Evolutionary conservation across 495 filamentous ascomycete species (phyloP), one percentile per base, ranked within the genome.

Genomic region (Saxophila tyrrhenica): DNA sequence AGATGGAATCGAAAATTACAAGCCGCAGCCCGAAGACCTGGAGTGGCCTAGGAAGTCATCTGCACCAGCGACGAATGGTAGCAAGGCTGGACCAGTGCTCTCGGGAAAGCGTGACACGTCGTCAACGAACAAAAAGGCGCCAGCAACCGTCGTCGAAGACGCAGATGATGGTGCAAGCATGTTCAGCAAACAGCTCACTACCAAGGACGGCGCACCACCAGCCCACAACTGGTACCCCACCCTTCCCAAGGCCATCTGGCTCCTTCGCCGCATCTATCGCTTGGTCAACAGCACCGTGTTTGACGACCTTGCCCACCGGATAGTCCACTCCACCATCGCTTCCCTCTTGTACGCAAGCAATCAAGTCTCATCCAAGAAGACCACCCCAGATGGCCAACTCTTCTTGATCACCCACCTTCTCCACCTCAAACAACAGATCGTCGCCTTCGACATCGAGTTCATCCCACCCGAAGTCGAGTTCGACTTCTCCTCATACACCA

Each of bases 341-440:
- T 86, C 83, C n/a, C 80, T 88, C 35, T 69, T 79, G 52, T 63
- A 65, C 49, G 75, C 76, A 42, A 70, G 72, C 50, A 64, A 62
- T 41, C 69, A 72, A 15, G 76, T 87, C 24, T 72, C 73, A 16
- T 62, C 72, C 3, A 73, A 73, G 2, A 85, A 90, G 65, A 73
- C 75, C 16, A 65, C 73, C 2, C 72, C 72, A 5, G 86, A 92
- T 66, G 78, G 80, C 0, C 82, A 89, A 58, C 77, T 96, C 25
- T 96, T 96, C 69, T 79, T 94, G 56, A 83, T 96, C 69, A 89
- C 87, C 59, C 90, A 96, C 64, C 75, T 96, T 1, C 82, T 95
- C 39, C 81, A 94, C 56, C 79, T 96, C 11, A 94, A 94, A 62
- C 88, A 91, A 59, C 84, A 91, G 59, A 87, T 96, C 25, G 79